Conservation (phyloP, 2,329 filamentous ascomycete species). For the Colletotrichum falcatum region DNA sequence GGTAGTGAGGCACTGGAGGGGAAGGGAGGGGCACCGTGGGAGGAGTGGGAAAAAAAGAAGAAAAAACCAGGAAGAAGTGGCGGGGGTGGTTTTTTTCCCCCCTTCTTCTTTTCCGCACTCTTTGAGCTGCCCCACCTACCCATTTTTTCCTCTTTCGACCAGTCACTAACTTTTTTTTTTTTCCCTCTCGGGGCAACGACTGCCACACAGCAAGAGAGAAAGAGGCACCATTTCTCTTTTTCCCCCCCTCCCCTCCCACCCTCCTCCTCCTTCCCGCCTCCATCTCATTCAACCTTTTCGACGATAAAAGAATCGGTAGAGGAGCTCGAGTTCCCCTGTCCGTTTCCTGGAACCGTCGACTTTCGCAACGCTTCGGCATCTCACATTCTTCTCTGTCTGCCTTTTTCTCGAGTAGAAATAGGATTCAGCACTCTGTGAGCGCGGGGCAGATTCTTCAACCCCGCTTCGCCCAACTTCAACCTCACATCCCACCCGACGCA, state of each 20-base stretch:
- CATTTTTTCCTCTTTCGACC: constrained; percentile 40
- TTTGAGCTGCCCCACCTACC: constrained; percentile 44
- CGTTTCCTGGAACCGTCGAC: constrained; percentile 51
- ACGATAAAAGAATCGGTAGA: constrained; percentile 57
- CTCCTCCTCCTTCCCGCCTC: constrained; percentile 32
- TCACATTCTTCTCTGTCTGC: constrained; percentile 37
- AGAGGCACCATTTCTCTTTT: constrained; percentile 42
- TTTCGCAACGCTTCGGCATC: constrained; percentile 46
- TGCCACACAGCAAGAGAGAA: constrained; percentile 29
- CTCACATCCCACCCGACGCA: constrained; percentile 47
- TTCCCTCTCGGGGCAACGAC: constrained; percentile 33
- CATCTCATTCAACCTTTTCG: constrained; percentile 43
- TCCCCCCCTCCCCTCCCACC: constrained; percentile 18
- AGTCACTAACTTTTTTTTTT: constrained; percentile 39
- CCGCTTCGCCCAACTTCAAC: constrained; percentile 55
- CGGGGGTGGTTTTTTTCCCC: constrained; percentile 48
- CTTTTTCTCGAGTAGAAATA: constrained; percentile 40
- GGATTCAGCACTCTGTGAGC: constrained; percentile 40
- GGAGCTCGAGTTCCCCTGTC: constrained; percentile 51
- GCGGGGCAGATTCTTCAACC: constrained; percentile 53
- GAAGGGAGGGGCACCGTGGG: background rate
- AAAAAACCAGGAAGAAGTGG: constrained; percentile 30
- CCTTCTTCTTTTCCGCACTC: too few relatives aligned
- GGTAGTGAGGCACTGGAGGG: background rate
- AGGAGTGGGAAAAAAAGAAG: background rate